These are phyloP conservation scores for Cotoneaster glaucophyllus DNA, from an alignment of 306 rosid species.

Conservation along the genomic window DNA sequence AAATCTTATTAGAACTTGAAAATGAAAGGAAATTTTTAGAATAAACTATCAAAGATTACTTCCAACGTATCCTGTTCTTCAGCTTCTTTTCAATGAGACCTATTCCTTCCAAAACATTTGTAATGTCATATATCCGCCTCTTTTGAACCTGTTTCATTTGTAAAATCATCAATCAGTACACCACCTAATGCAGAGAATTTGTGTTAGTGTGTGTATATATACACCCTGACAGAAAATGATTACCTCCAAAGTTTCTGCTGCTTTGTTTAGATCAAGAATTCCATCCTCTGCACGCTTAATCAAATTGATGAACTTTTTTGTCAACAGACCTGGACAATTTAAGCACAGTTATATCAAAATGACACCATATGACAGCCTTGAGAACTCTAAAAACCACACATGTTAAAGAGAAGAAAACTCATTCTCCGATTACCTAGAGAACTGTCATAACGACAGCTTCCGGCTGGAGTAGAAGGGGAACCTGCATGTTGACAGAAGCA, in stretches of 20 bases:
- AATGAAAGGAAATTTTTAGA: neutral
- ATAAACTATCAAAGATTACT: slow-evolving; percentile 50
- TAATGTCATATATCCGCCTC: slow-evolving; percentile 97
- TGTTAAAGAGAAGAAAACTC: slow-evolving; percentile 9
- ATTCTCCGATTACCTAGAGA: slow-evolving; percentile 66
- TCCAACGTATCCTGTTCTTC: slow-evolving; percentile 93
- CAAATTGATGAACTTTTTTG: slow-evolving; percentile 90
- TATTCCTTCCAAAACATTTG: slow-evolving; percentile 97
- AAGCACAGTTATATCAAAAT: slow-evolving; percentile 29
- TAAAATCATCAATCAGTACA: slow-evolving; percentile 22
- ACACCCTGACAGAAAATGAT: neutral
- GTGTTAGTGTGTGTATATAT: neutral
- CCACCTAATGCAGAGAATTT: neutral
- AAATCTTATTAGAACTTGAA: slow-evolving; percentile 6
- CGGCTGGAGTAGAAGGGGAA: slow-evolving; percentile 87
- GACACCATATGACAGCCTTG: slow-evolving; percentile 13
- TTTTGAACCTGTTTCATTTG: slow-evolving; percentile 71
- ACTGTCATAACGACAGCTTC: slow-evolving; percentile 89
- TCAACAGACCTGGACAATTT: slow-evolving; percentile 74
- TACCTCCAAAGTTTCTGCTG: slow-evolving; percentile 95
- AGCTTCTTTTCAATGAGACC: slow-evolving; percentile 97
- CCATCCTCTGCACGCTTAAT: slow-evolving; percentile 92
- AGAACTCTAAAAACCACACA: slow-evolving; percentile 12
- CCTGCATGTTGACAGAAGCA: slow-evolving; percentile 36
- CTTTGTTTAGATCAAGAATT: slow-evolving; percentile 88